Evolutionary conservation across 1,284 basidiomycete species (phyloP).

Genomic region (Ganoderma lucidum): DNA sequence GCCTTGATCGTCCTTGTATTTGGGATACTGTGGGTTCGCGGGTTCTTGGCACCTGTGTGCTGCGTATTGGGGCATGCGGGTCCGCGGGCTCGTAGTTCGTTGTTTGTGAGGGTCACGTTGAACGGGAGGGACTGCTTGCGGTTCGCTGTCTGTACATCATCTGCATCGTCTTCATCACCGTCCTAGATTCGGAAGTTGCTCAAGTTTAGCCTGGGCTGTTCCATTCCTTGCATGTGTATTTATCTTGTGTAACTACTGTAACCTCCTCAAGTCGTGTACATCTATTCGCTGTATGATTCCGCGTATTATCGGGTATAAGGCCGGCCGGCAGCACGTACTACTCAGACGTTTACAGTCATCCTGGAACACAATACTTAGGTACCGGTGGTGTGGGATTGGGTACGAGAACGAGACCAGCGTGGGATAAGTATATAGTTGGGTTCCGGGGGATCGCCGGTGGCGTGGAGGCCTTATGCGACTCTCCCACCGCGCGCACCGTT

Average conservation of each 20-base stretch:
- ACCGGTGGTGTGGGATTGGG: too few relatives aligned
- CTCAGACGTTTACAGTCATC: too few relatives aligned
- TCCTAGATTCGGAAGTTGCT: conserved; percentile 13
- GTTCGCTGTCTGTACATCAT: background rate
- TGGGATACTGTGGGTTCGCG: background rate
- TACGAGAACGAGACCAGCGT: too few relatives aligned
- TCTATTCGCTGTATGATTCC: conserved; percentile 12
- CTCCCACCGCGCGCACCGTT: too few relatives aligned
- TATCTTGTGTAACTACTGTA: conserved; percentile 25
- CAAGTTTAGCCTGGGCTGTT: background rate
- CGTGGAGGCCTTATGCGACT: too few relatives aligned
- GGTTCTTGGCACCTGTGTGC: background rate
- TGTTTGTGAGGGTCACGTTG: background rate
- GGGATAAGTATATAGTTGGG: too few relatives aligned
- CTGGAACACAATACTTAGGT: too few relatives aligned
- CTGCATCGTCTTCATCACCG: background rate
- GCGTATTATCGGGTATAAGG: background rate
- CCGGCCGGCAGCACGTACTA: too few relatives aligned
- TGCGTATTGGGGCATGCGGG: background rate
- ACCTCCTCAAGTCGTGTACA: conserved; percentile 9
- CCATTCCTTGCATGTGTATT: conserved; percentile 21
- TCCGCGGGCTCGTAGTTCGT: background rate
- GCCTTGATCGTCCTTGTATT: background rate
- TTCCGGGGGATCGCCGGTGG: too few relatives aligned
- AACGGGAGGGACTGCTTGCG: background rate